A percentile compares a stretch with the other conserved stretches of the same genome.
phyloP scores from a whole-genome alignment of 2,329 filamentous ascomycete species.

The Scleromitrula shiraiana region DNA sequence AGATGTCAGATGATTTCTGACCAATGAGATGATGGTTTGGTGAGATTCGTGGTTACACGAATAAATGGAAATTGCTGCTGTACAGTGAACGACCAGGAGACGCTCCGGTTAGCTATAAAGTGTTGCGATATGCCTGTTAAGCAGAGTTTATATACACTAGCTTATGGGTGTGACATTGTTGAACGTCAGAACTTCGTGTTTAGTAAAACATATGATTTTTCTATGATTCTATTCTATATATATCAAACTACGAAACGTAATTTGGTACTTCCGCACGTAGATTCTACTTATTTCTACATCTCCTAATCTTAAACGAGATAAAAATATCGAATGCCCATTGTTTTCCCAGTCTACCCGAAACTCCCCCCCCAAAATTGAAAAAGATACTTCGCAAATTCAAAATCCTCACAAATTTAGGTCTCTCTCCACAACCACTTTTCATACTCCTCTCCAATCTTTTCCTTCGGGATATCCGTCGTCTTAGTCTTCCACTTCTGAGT shows the following conservation, averaged over 20 bases:
- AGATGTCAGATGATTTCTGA: not conserved
- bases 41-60: too few species aligned
- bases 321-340: not conserved
- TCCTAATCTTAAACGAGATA: too few species aligned
- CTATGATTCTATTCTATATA: too few species aligned
- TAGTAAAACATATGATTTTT: too few species aligned
- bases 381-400: not conserved
- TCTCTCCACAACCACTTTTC: conserved; percentile 27
- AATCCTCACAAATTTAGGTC: not conserved
- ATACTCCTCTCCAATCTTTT: conserved; percentile 16
- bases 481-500: conserved; percentile 19
- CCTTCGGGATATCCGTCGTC: conserved; percentile 17
- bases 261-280: too few species aligned
- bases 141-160: not conserved
- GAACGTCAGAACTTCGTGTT: too few species aligned
- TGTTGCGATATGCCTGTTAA: not conserved
- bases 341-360: not conserved
- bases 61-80: not conserved
- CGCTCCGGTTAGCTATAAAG: not conserved
- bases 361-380: not conserved
- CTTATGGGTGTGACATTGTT: too few species aligned
- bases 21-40: not conserved
- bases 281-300: too few species aligned
- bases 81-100: too few species aligned
- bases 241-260: too few species aligned